Evolutionary conservation across 768 basidiomycete species (phyloP).

Genomic region (Clitopilus hobsonii): DNA sequence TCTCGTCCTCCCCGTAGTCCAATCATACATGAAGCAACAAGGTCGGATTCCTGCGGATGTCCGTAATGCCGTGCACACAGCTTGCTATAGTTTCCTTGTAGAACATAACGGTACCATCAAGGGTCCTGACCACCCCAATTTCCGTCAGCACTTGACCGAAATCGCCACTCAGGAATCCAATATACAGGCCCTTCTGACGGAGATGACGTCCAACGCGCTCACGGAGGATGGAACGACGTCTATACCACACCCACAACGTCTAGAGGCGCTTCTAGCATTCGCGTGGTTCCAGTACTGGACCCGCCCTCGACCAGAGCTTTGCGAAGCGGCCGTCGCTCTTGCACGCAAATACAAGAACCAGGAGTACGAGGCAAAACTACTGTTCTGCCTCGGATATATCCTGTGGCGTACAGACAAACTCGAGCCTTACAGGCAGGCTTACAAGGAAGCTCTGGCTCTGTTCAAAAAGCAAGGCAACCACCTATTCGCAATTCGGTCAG

Average conservation of each 20-base stretch:
- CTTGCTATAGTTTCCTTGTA: conserved; percentile 12
- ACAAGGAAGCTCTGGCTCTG: neutral
- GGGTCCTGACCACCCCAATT: conserved; percentile 4
- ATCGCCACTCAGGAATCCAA: conserved; percentile 11
- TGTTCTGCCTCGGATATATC: neutral
- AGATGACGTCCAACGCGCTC: neutral
- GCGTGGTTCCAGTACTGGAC: conserved; percentile 1
- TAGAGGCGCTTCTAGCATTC: neutral
- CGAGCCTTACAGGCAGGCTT: neutral
- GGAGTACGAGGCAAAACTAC: neutral
- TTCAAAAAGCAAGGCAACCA: neutral
- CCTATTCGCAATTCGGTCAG: neutral
- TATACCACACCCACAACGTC: neutral
- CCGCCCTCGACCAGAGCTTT: neutral
- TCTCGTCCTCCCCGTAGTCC: conserved; percentile 16
- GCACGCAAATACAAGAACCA: neutral
- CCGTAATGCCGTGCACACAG: conserved; percentile 5
- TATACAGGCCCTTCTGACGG: conserved; percentile 4
- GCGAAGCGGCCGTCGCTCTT: neutral
- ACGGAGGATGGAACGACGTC: neutral
- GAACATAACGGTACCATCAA: conserved; percentile 5
- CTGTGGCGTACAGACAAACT: neutral
- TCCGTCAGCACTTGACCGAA: conserved; percentile 1
- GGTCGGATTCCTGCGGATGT: conserved; percentile 5
- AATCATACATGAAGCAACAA: conserved; percentile 11